Evolutionary conservation across 495 filamentous ascomycete genomes (phyloP).

Genomic region (Aspergillus sparsus): DNA sequence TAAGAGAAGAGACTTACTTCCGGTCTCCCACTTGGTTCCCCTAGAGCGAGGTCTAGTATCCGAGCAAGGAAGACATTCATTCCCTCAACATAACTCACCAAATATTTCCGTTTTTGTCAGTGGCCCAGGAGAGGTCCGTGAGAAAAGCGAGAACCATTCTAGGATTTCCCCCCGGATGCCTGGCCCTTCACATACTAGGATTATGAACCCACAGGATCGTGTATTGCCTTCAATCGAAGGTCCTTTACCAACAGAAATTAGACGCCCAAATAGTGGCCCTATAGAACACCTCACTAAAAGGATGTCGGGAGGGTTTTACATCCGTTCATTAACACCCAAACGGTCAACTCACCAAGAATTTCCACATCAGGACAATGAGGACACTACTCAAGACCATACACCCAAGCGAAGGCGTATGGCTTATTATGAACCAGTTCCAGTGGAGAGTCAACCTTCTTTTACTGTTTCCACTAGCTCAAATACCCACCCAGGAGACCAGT

Average conservation of each 20-base stretch:
- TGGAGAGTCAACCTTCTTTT: conserved; percentile 5
- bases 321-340: conserved; percentile 41
- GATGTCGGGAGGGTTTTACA: conserved; percentile 34
- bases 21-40: conserved; percentile 22
- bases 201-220: conserved; percentile 33
- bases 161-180: conserved; percentile 23
- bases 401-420: conserved; percentile 39
- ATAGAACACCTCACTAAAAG: conserved; percentile 36
- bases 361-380: conserved; percentile 19
- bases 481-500: conserved; percentile 21
- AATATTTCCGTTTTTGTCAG: conserved; percentile 43
- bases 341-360: conserved; percentile 22
- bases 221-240: conserved; percentile 46
- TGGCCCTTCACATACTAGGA: conserved; percentile 22
- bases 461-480: conserved; percentile 20
- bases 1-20: conserved; percentile 24
- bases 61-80: conserved; percentile 24
- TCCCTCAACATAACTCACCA: conserved; percentile 22
- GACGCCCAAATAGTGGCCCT: conserved; percentile 29
- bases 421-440: conserved; percentile 25
- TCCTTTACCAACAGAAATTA: conserved; percentile 31
- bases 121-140: conserved; percentile 32
- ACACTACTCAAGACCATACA: conserved; percentile 26
- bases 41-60: conserved; percentile 21
- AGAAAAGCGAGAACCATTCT: conserved; percentile 23